Percentiles rank a stretch among this genome's conserved stretches.
Evolutionary conservation across 2,329 filamentous ascomycete genomes (phyloP).

Genomic region (Reticulascus tulasneorum): DNA sequence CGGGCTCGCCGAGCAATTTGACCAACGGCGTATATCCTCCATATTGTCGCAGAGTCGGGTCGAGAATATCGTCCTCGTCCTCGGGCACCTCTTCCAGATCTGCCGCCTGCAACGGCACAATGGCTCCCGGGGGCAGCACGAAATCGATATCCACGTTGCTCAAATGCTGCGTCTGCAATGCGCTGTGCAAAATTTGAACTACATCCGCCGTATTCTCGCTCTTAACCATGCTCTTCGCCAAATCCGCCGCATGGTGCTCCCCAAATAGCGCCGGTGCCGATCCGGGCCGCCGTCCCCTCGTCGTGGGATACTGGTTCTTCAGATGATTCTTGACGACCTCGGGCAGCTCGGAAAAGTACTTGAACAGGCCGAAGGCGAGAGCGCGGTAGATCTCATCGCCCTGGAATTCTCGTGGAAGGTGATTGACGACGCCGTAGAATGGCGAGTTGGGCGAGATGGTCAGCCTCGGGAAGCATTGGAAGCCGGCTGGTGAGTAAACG

Average conservation of each 20-base stretch:
- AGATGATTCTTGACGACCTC: slow-evolving; percentile 70
- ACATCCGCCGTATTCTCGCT: slow-evolving; percentile 74
- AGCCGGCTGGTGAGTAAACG: slow-evolving; percentile 83
- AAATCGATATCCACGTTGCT: slow-evolving; percentile 87
- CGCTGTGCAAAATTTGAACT: slow-evolving; percentile 67
- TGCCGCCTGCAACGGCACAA: slow-evolving; percentile 59
- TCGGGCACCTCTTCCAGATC: slow-evolving; percentile 57
- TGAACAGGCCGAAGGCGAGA: slow-evolving; percentile 86
- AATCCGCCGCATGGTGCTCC: slow-evolving; percentile 87
- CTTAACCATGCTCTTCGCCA: slow-evolving; percentile 79
- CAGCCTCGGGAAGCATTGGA: slow-evolving; percentile 84
- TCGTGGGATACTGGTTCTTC: slow-evolving; percentile 51
- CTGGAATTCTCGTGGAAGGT: slow-evolving; percentile 89
- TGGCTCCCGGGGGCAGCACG: slow-evolving; percentile 73
- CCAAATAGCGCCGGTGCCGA: slow-evolving; percentile 71
- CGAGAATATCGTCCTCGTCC: slow-evolving; percentile 62
- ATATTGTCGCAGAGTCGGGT: slow-evolving; percentile 66
- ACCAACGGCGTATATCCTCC: slow-evolving; percentile 74
- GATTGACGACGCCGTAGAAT: slow-evolving; percentile 84
- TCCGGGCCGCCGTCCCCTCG: slow-evolving; percentile 54
- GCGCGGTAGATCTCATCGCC: slow-evolving; percentile 90
- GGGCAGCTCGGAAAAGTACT: slow-evolving; percentile 88
- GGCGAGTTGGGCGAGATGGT: slow-evolving; percentile 91
- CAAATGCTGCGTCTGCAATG: slow-evolving; percentile 75
- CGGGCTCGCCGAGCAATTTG: slow-evolving; percentile 73